Conservation (phyloP, 2,329 filamentous ascomycete genomes). For the Aspergillus floridensis region DNA sequence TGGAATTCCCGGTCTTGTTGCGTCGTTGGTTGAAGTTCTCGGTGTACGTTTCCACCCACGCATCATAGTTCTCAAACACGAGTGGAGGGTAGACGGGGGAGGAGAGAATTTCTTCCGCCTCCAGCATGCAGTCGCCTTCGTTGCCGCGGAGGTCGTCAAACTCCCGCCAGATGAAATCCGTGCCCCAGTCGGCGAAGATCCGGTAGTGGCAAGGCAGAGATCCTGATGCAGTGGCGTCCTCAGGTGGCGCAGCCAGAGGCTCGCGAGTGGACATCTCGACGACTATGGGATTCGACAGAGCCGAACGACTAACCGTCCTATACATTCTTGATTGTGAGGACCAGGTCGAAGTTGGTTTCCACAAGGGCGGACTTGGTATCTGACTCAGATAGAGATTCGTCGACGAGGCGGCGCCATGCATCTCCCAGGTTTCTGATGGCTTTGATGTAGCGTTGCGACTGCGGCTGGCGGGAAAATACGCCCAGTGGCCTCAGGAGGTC, state of each 20-base stretch:
- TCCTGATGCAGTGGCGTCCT: too few relatives aligned
- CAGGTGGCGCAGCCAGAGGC: neutral
- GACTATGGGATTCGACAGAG: neutral
- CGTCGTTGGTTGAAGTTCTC: conserved; percentile 10
- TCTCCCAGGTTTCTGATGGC: too few relatives aligned
- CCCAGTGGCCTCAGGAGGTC: too few relatives aligned
- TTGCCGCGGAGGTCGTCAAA: conserved; percentile 4
- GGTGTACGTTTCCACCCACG: conserved; percentile 18
- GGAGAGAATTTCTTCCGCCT: neutral
- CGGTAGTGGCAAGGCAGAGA: conserved; percentile 13
- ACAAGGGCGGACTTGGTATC: too few relatives aligned
- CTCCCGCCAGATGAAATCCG: conserved; percentile 18
- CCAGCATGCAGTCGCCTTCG: too few relatives aligned
- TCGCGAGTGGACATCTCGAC: neutral
- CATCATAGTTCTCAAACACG: conserved; percentile 14
- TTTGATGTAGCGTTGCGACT: too few relatives aligned
- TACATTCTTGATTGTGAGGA: conserved; percentile 4
- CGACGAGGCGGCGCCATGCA: too few relatives aligned
- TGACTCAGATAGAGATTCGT: too few relatives aligned
- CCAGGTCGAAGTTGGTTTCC: conserved; percentile 11
- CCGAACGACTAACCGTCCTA: too few relatives aligned
- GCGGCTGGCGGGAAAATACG: too few relatives aligned
- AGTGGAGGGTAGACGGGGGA: conserved; percentile 5
- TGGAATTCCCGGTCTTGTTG: conserved; percentile 11
- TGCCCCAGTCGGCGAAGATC: conserved; percentile 20